Conservation (phyloP, 2,329 filamentous ascomycete genomes). For the Talaromyces albobiverticillius region DNA sequence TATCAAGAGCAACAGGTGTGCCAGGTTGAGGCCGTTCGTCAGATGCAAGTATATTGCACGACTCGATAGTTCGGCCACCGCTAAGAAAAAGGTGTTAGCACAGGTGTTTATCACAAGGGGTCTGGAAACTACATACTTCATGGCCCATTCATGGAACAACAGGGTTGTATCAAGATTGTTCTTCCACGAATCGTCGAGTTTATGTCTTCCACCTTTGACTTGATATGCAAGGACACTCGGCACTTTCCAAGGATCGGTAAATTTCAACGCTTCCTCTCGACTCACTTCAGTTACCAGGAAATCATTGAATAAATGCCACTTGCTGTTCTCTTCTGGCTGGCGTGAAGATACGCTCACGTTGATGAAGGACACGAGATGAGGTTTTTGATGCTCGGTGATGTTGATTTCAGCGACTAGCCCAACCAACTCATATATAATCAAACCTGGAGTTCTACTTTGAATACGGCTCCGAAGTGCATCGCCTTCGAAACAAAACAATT, state of each 20-base stretch:
- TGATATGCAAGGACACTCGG: slow-evolving; percentile 88
- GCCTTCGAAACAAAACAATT: slow-evolving; percentile 92
- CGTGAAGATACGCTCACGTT: slow-evolving; percentile 61
- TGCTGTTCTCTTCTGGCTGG: slow-evolving; percentile 56
- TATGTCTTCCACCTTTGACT: slow-evolving; percentile 73
- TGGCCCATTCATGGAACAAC: slow-evolving; percentile 70
- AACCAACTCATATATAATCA: slow-evolving; percentile 86
- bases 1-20: slow-evolving; percentile 84
- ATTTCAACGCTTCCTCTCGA: slow-evolving; percentile 79
- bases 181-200: slow-evolving; percentile 84
- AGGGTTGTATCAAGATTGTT: slow-evolving; percentile 77
- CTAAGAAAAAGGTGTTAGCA: slow-evolving; percentile 19
- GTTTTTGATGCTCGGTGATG: slow-evolving; percentile 76
- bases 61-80: slow-evolving; percentile 37
- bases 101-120: neutral
- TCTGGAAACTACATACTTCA: slow-evolving; percentile 37
- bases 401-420: slow-evolving; percentile 90
- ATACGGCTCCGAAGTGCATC: slow-evolving; percentile 80
- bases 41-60: slow-evolving; percentile 34
- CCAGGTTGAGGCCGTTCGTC: slow-evolving; percentile 68
- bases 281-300: slow-evolving; percentile 82
- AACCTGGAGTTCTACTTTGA: slow-evolving; percentile 73
- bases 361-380: slow-evolving; percentile 86
- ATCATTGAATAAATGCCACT: slow-evolving; percentile 97
- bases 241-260: slow-evolving; percentile 88